Base-by-base conservation (phyloP, 495 filamentous ascomycete species). In the Daldinia caldariorum region DNA sequence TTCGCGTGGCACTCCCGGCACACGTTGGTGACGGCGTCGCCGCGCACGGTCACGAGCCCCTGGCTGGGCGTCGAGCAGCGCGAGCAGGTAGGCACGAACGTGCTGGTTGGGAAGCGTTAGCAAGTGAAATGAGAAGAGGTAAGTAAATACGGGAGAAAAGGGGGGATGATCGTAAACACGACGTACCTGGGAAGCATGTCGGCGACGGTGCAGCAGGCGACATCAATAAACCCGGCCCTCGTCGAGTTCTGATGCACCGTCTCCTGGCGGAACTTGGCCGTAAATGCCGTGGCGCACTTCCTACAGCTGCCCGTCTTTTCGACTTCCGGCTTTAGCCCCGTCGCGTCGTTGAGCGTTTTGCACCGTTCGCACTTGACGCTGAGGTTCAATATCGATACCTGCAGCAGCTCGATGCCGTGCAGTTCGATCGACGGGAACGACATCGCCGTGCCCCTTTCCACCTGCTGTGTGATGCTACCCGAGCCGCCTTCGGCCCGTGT, bases 371-470 rank as follows among this genome's bases (percentile, higher is more conserved):
- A 97, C 74, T 94, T 94, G 58, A 95, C 79, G 0, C 85, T 90
- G 61, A 96, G 82, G 45, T 84, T 89, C n/a, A 96, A 81, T 12
- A 85, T 81, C 0, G 84, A 77, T 3, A 97, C 77, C 67, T 97
- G 90, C 37, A 97, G 83, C 1, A 97, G 80, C 73, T 97, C 92
- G 61, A 97, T 90, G 50, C 90, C 87, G 68, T 94, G 86, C 3
- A 97, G 87, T 66, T 94, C 92, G 55, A 97, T 79, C 22, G 86
- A 89, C 0, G 94, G 94, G 74, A 97, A 94, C 2, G 90, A 94
- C 13, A 97, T 84, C 4, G 92, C 87, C 43, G 92, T 90, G 20
- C 94, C 94, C 53, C 67, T 90, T 87, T 74, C 86, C 68, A 58
- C 74, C 1, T 81, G 74, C 7, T 81, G 78, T 9, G 79, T 76